phyloP scores from a whole-genome alignment of 768 basidiomycete species.

The Leccinellum rugosiceps region DNA sequence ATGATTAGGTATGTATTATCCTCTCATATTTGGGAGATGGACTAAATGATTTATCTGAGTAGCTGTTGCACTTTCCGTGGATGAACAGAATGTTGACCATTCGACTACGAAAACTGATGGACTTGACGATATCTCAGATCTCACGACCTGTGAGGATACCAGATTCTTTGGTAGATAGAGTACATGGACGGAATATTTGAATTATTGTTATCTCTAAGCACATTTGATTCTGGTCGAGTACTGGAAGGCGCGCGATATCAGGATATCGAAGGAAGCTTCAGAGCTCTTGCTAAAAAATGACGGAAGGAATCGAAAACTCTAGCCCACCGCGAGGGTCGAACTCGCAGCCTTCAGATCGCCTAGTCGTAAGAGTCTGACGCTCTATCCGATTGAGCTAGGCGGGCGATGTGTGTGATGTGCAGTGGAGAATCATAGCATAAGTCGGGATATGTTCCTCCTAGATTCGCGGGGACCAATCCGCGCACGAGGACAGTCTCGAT shows the following conservation, averaged over 20 bases:
- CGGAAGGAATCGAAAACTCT: conserved; percentile 11
- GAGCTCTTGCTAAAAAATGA: background rate
- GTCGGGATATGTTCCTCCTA: background rate
- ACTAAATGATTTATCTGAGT: conserved; percentile 1
- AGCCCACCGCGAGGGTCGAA: conserved; percentile 65
- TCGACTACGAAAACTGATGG: conserved; percentile 11
- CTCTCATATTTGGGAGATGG: background rate
- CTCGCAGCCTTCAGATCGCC: conserved; percentile 60
- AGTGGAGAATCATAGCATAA: no score
- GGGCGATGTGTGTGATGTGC: conserved; percentile 29
- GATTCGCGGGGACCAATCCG: background rate
- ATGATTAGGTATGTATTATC: conserved; percentile 60
- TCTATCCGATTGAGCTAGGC: conserved; percentile 70
- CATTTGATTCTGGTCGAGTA: background rate
- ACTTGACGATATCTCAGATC: conserved; percentile 13
- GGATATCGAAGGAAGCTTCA: background rate
- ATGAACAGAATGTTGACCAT: conserved; percentile 37
- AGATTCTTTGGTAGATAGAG: conserved; percentile 5
- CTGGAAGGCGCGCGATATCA: background rate
- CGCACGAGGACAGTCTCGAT: conserved; percentile 5
- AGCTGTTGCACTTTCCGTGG: conserved; percentile 83
- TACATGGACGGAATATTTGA: conserved; percentile 18
- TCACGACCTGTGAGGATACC: conserved; percentile 4
- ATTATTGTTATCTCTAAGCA: conserved; percentile 21
- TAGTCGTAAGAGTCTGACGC: conserved; percentile 59